Base-by-base conservation (phyloP, 2,329 filamentous ascomycete species). In the Trichoderma atroviride region DNA sequence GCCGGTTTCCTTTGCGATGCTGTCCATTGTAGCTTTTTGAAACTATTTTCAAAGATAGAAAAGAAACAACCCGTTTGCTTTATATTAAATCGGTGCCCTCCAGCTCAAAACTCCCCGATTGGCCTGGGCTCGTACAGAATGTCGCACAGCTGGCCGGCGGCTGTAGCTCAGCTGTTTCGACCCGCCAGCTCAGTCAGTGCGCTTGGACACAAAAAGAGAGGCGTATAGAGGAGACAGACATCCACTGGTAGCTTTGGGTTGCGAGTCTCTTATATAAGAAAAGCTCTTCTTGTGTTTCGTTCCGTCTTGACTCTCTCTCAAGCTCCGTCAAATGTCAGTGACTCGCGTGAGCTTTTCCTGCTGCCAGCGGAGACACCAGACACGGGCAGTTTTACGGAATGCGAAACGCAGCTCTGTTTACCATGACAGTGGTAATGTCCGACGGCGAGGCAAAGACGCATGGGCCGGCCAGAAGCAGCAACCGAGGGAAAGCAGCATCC, bases 401-500 rank as follows among this genome's bases (percentile, higher is more conserved):
- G 63, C 63, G 37, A 58, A 58, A 56, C 33, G 53, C 53, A 50
- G 11, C 19, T 24, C 40, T 35, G 19, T 37, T 59, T 56, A 67
- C 55, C 64, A 67, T 31, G 55, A 52, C 64, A 67, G n/a, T 59
- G 63, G 62, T 53, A 29, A 47, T 58, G 64, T n/a, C 40, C 40
- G 40, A 52, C 33, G 16, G 27, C 4, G 19, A 59, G 19, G 24
- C 50, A 29, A 33, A 19, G 19, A 33, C 53, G 27, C 63, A 66
- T 66, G 40, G 52, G 33, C 50, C 50, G 61, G 40, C 27, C 60
- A 29, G 24, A 53, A 27, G 14, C 31, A 40, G 6, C 52, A 7
- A 7, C 19, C 14, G 33, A 27, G 52, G 47, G 40, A 43, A 43
- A n/a, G 50, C 47, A 56, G 61, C 33, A 56, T 33, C 61, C 22